A percentile compares a stretch with the other conserved stretches of the same genome.
Evolutionary conservation across 1,139 yeast genomes (phyloP).

Genomic region (Lodderomyces elongisporus): DNA sequence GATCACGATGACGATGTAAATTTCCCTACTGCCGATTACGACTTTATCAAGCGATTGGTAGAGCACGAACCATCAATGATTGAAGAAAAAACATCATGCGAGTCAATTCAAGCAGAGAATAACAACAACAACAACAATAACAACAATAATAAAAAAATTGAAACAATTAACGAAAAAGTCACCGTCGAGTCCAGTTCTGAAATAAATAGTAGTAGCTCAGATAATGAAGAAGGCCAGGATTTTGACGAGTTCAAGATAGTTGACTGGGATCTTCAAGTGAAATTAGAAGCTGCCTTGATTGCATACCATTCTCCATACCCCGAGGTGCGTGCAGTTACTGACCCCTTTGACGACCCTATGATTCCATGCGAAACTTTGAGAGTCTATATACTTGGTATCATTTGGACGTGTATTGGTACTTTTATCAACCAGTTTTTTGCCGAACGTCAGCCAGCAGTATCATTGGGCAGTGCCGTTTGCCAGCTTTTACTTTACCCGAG

Average conservation of each 20-base stretch:
- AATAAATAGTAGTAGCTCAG: neutral
- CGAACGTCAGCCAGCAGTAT: slow-evolving; percentile 51
- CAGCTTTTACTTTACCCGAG: slow-evolving; percentile 57
- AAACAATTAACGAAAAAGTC: neutral
- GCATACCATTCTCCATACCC: slow-evolving; percentile 59
- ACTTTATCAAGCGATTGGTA: slow-evolving; percentile 18
- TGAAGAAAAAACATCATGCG: neutral
- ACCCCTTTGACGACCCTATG: slow-evolving; percentile 48
- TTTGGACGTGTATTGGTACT: slow-evolving; percentile 49
- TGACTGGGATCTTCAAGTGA: slow-evolving; percentile 28
- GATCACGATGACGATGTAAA: slow-evolving; percentile 48
- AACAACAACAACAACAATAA: too few relatives aligned
- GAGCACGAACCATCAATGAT: slow-evolving; percentile 1
- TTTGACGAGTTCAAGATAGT: slow-evolving; percentile 5
- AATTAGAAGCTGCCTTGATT: slow-evolving; percentile 43
- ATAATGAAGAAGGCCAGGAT: slow-evolving; percentile 3
- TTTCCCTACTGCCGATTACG: slow-evolving; percentile 34
- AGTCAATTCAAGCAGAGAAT: neutral
- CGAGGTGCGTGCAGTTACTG: slow-evolving; percentile 58
- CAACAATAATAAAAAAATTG: neutral
- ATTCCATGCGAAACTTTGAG: slow-evolving; percentile 53
- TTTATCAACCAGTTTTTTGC: slow-evolving; percentile 56
- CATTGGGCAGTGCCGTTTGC: slow-evolving; percentile 40
- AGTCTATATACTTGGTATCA: slow-evolving; percentile 46
- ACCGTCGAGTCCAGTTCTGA: slow-evolving; percentile 1